Conservation (phyloP, 495 filamentous ascomycete genomes). For the Viridothelium virens region DNA sequence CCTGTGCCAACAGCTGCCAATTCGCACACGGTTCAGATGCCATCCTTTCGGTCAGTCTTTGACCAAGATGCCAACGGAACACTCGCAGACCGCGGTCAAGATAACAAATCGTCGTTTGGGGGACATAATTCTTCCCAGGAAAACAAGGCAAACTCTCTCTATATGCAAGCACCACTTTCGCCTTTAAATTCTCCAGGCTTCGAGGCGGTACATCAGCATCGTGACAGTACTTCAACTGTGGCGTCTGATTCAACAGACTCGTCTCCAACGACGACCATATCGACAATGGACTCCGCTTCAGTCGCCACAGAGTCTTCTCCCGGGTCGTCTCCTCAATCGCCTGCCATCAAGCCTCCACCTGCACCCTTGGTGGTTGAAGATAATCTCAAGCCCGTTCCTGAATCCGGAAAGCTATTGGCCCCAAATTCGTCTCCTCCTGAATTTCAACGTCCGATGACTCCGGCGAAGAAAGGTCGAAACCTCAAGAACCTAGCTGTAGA, state of each 20-base stretch:
- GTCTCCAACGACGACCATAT: slow-evolving; percentile 91
- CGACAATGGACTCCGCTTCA: slow-evolving; percentile 72
- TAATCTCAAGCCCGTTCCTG: slow-evolving; percentile 14
- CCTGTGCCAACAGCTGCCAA: slow-evolving; percentile 25
- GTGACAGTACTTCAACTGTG: slow-evolving; percentile 67
- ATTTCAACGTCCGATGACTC: slow-evolving; percentile 31
- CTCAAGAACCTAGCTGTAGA: slow-evolving; percentile 90
- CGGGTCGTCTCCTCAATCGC: slow-evolving; percentile 83
- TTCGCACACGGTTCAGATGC: slow-evolving; percentile 25
- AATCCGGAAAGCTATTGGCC: slow-evolving; percentile 19
- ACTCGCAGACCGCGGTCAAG: slow-evolving; percentile 14
- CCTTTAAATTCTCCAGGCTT: background rate
- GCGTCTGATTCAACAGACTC: slow-evolving; percentile 83
- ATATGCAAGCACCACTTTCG: slow-evolving; percentile 12
- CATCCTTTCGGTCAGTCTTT: slow-evolving; percentile 34
- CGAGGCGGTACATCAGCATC: slow-evolving; percentile 36
- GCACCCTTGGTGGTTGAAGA: slow-evolving; percentile 36
- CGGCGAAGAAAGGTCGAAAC: slow-evolving; percentile 70
- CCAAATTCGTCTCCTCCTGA: slow-evolving; percentile 14
- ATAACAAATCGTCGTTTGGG: slow-evolving; percentile 16
- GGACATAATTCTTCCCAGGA: slow-evolving; percentile 22
- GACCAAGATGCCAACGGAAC: slow-evolving; percentile 25
- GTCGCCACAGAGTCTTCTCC: slow-evolving; percentile 85
- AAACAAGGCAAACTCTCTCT: background rate
- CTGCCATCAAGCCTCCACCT: slow-evolving; percentile 54